Conservation (phyloP, 2,329 filamentous ascomycete genomes). For the Alternaria hordeiaustralica region DNA sequence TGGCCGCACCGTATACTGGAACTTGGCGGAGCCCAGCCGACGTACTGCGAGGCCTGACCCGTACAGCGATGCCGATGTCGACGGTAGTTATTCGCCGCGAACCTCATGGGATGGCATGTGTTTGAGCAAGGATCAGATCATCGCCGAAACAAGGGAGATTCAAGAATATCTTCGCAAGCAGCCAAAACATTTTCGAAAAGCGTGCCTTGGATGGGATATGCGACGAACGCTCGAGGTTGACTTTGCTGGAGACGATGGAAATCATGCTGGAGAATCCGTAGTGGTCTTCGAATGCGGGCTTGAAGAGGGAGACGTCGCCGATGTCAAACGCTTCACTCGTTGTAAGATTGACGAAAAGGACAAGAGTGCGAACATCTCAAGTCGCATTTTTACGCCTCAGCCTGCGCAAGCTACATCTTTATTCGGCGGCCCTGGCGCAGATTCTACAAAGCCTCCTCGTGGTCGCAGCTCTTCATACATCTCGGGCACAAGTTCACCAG, state of each 20-base stretch:
- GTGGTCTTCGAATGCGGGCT: constrained; percentile 76
- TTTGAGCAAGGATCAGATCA: constrained; percentile 72
- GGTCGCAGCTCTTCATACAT: constrained; percentile 41
- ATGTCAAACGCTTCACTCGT: constrained; percentile 65
- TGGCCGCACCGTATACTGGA: constrained; percentile 81
- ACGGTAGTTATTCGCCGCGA: constrained; percentile 78
- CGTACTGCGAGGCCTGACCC: constrained; percentile 75
- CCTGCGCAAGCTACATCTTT: constrained; percentile 49
- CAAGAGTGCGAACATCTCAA: constrained; percentile 26
- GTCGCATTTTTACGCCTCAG: constrained; percentile 23
- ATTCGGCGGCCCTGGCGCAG: constrained; percentile 57
- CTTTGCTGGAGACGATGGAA: constrained; percentile 81
- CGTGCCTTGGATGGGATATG: constrained; percentile 93
- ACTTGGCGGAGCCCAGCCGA: constrained; percentile 77
- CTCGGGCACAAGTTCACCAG: constrained; percentile 47
- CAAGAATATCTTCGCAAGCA: constrained; percentile 75
- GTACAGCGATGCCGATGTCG: constrained; percentile 68
- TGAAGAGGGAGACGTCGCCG: constrained; percentile 62
- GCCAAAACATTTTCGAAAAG: constrained; percentile 78
- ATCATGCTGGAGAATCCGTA: constrained; percentile 76
- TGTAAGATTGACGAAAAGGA: constrained; percentile 52
- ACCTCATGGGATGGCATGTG: constrained; percentile 78
- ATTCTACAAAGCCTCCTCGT: constrained; percentile 26
- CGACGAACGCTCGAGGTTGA: constrained; percentile 83
- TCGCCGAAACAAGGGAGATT: constrained; percentile 80